Evolutionary conservation across 371 early-diverging fungal genomes (phyloP).

Genomic region (Umbelopsis sp.): DNA sequence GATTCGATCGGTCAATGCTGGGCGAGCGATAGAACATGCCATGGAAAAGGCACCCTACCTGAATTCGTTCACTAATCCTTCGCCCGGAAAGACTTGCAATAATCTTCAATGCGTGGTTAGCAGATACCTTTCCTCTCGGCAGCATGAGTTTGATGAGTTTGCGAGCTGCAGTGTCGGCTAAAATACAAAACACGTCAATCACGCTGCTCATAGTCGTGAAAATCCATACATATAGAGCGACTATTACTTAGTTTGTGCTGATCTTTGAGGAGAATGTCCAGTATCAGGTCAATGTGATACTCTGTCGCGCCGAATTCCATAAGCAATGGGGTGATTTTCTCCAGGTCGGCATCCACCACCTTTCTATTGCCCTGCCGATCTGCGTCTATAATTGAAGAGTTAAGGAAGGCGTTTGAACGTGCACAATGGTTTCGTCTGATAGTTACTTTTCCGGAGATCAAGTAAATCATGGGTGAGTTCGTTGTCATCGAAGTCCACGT

Average conservation of each 20-base stretch:
- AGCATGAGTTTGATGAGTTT: constrained; percentile 42
- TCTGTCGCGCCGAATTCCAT: constrained; percentile 15
- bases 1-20: background rate
- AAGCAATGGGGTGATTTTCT: constrained; percentile 13
- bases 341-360: constrained; percentile 12
- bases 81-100: constrained; percentile 41
- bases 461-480: constrained; percentile 9
- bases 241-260: constrained; percentile 14
- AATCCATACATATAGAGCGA: background rate
- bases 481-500: constrained; percentile 10
- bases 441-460: constrained; percentile 15
- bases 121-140: constrained; percentile 50
- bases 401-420: background rate
- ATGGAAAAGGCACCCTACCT: constrained; percentile 26
- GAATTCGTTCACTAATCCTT: constrained; percentile 21
- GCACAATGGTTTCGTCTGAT: background rate
- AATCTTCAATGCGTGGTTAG: constrained; percentile 39
- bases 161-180: constrained; percentile 32
- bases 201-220: background rate
- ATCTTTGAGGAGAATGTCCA: constrained; percentile 8
- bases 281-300: constrained; percentile 14
- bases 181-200: constrained; percentile 18
- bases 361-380: constrained; percentile 7
- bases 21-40: background rate
- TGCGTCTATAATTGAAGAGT: background rate